Evolutionary conservation across 148 eudicot species (phyloP).

Genomic region (Arctostaphylos glauca): DNA sequence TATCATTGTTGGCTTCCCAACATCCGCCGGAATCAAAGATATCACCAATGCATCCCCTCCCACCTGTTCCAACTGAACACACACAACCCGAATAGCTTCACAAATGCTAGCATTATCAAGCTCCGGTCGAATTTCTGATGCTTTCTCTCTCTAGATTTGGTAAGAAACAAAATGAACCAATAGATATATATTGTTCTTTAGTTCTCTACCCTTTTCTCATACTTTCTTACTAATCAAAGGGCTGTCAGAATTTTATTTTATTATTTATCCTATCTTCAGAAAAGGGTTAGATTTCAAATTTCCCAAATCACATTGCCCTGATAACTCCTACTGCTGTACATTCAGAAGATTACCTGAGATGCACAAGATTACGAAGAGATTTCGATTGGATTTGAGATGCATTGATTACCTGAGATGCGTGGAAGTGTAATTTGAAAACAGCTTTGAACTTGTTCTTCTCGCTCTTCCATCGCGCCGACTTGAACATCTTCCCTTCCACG

Average conservation of each 20-base stretch:
- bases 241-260: neutral
- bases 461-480: slow-evolving; percentile 79
- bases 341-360: too few relatives aligned
- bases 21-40: slow-evolving; percentile 74
- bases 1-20: slow-evolving; percentile 73
- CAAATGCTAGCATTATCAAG: too few relatives aligned
- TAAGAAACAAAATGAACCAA: too few relatives aligned
- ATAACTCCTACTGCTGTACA: too few relatives aligned
- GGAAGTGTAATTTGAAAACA: slow-evolving; percentile 75
- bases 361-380: neutral
- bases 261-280: neutral
- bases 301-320: slow-evolving; percentile 12
- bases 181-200: too few relatives aligned
- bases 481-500: slow-evolving; percentile 41
- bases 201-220: too few relatives aligned
- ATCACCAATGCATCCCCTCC: slow-evolving; percentile 69
- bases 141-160: too few relatives aligned
- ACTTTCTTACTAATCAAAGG: too few relatives aligned
- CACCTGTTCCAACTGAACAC: slow-evolving; percentile 45
- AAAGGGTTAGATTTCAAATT: neutral
- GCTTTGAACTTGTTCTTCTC: slow-evolving; percentile 74
- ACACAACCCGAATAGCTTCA: neutral
- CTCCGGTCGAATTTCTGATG: too few relatives aligned
- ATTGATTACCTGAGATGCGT: slow-evolving; percentile 74
- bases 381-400: neutral